Base-by-base conservation (phyloP, 1,284 basidiomycete species). In the Afroboletus lepidellus region DNA sequence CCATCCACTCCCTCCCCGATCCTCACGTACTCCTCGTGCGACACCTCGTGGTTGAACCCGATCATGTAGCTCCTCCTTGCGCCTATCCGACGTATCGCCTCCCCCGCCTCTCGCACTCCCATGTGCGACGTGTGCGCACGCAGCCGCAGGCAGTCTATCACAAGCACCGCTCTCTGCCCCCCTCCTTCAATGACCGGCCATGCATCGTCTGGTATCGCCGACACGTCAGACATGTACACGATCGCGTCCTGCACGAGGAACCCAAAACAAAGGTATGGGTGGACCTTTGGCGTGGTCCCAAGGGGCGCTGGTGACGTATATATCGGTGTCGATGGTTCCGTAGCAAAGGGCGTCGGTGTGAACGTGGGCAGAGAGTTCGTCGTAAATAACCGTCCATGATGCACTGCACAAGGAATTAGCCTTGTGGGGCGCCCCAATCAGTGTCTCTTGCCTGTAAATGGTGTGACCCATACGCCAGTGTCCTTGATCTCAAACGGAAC, bases 221-320 rank as follows among this genome's bases (percentile, higher is more conserved):
- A 90, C 33, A 84, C 85, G 64, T 92, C 90, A 24, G 87, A 87
- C 49, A 92, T 75, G 67, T 91, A 90, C 13, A 82, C 73, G 41
- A 91, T 64, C 33, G 76, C 70, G 38, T 83, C 73, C 57, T 81
- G 76, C 27, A 92, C 77, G 58, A 84, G 76, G 73, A 91, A 92
- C n/a, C 85, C 88, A 58, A 86, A 78, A 61, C 83, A 88, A 44
- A 83, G 66, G 66, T 85, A 90, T 2, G 89, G 88, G 15, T 73
- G 70, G 23, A 83, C 61, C 47, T 56, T 24, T 36, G 48, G 12
- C 4, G 29, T 30, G 29, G 15, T 13, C 29, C 29, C 29, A 4
- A 30, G 29, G 29, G 29, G 29, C 8, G 29, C 24, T 18, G 50
- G 58, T 42, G 60, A 48, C 18, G 56, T 51, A 46, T 51, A 51